phyloP scores from a whole-genome alignment of 192 early-diverging fungal genomes.

The Phlyctochytrium bullatum region DNA sequence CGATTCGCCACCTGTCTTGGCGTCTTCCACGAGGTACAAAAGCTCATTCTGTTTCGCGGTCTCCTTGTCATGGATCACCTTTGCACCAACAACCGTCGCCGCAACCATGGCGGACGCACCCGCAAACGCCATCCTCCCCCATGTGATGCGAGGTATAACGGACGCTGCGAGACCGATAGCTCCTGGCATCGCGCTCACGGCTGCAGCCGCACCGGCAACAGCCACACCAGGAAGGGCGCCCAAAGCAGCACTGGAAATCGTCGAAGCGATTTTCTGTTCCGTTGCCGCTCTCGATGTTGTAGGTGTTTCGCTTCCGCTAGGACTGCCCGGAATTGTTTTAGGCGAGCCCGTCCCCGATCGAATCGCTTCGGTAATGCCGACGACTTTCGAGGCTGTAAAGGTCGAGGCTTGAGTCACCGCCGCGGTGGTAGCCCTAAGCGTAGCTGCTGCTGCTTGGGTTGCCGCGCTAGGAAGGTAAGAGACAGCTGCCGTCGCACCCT shows the following conservation, averaged over 20 bases:
- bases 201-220: not conserved
- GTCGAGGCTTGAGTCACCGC: not conserved
- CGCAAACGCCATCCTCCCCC: conserved; percentile 10
- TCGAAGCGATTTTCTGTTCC: not conserved
- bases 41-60: conserved; percentile 7
- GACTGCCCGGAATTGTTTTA: not conserved
- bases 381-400: not conserved
- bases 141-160: not conserved
- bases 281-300: not conserved
- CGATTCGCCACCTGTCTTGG: not conserved
- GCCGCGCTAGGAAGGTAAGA: conserved; percentile 4
- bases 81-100: conserved; percentile 13
- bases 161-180: not conserved
- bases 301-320: too few species aligned
- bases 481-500: conserved; percentile 20
- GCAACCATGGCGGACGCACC: not conserved
- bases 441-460: not conserved
- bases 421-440: not conserved
- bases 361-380: not conserved
- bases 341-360: not conserved
- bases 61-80: conserved; percentile 5
- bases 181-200: not conserved
- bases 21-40: not conserved
- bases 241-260: not conserved
- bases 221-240: conserved; percentile 8